phyloP scores from a whole-genome alignment of 1,139 yeast genomes.

The Nadsonia starkeyi-henricii region DNA sequence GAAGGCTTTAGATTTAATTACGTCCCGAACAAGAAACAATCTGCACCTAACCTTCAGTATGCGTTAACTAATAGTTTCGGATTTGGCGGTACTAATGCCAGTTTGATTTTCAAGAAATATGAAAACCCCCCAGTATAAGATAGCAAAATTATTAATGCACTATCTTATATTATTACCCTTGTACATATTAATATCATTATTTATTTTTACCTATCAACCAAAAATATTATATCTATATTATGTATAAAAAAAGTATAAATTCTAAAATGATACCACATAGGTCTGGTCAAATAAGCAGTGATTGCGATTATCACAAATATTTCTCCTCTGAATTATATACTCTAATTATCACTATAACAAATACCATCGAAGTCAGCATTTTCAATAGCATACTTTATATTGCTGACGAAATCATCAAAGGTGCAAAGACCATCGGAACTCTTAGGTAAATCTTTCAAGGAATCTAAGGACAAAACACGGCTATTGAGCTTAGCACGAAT shows the following conservation, averaged over 20 bases:
- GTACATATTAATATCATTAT: no score
- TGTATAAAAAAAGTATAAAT: no score
- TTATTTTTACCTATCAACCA: no score
- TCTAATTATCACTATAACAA: slow-evolving; percentile 19
- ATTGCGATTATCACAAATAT: no score
- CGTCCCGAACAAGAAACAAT: slow-evolving; percentile 36
- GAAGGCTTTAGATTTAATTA: slow-evolving; percentile 44
- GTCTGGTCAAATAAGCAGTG: no score
- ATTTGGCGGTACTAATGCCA: slow-evolving; percentile 91
- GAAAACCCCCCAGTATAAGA: not conserved
- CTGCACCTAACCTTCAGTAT: slow-evolving; percentile 28
- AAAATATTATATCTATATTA: no score
- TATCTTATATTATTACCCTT: not conserved
- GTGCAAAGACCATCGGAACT: slow-evolving; percentile 25
- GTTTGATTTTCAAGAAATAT: slow-evolving; percentile 37
- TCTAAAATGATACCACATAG: not conserved
- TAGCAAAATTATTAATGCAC: not conserved
- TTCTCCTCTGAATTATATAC: no score
- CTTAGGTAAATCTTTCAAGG: slow-evolving; percentile 24
- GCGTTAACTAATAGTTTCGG: slow-evolving; percentile 90
- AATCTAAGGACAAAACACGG: slow-evolving; percentile 26
- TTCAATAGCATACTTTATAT: slow-evolving; percentile 20
- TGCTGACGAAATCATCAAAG: slow-evolving; percentile 20
- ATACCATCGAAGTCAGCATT: slow-evolving; percentile 22
- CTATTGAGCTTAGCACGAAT: slow-evolving; percentile 27